A percentile compares a stretch with the other conserved stretches of the same genome.
phyloP scores from a whole-genome alignment of 1,139 yeast species.

The Suhomyces terraborum region DNA sequence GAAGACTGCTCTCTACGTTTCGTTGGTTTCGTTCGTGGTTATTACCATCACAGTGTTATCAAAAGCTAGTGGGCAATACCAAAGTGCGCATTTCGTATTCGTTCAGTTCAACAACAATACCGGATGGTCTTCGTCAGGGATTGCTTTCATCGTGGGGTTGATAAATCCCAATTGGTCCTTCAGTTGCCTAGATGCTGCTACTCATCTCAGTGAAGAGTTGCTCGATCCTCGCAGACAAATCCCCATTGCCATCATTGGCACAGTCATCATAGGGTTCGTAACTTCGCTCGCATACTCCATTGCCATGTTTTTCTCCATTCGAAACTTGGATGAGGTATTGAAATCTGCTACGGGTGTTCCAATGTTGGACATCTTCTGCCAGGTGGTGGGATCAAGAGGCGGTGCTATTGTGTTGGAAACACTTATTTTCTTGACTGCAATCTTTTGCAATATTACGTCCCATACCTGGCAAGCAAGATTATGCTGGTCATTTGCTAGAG shows the following conservation, averaged over 20 bases:
- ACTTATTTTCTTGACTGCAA: conserved; percentile 40
- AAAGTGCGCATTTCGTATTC: conserved; percentile 42
- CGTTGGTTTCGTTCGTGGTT: conserved; percentile 38
- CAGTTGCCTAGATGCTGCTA: conserved; percentile 46
- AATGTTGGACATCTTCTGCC: conserved; percentile 43
- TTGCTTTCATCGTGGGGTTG: conserved; percentile 47
- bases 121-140: conserved; percentile 44
- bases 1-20: conserved; percentile 38
- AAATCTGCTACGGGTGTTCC: conserved; percentile 41
- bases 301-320: conserved; percentile 45
- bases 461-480: conserved; percentile 45
- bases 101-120: conserved; percentile 40
- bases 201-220: conserved; percentile 47
- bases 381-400: conserved; percentile 37
- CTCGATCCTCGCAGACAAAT: conserved; percentile 41
- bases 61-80: conserved; percentile 39
- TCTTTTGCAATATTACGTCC: conserved; percentile 45
- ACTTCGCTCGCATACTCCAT: conserved; percentile 44
- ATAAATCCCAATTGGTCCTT: conserved; percentile 50
- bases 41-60: conserved; percentile 42
- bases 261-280: conserved; percentile 44
- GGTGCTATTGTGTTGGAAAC: conserved; percentile 42
- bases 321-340: conserved; percentile 33
- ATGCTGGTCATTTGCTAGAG: conserved; percentile 39
- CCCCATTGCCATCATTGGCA: conserved; percentile 46